Conservation (phyloP, 2,329 filamentous ascomycete genomes). For the Cyanodermella asteris region DNA sequence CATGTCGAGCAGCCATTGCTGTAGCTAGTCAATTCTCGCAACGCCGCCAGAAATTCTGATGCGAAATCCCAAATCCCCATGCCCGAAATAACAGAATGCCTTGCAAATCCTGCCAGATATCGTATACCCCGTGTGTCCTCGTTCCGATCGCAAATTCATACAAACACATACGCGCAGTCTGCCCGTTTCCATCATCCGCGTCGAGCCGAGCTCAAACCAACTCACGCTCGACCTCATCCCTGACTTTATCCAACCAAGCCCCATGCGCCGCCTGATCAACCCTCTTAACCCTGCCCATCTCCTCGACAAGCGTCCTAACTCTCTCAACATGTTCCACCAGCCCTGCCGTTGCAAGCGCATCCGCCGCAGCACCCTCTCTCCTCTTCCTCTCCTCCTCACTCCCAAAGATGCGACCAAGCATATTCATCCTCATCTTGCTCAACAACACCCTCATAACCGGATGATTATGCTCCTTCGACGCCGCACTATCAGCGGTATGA, state of each 20-base stretch:
- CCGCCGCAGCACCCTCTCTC: conserved; percentile 34
- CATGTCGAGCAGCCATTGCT: too few relatives aligned
- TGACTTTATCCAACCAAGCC: conserved; percentile 33
- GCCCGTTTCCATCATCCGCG: too few relatives aligned
- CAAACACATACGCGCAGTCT: too few relatives aligned
- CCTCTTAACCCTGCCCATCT: conserved; percentile 31
- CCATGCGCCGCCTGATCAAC: conserved; percentile 38
- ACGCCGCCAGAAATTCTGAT: too few relatives aligned
- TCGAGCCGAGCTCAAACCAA: too few relatives aligned
- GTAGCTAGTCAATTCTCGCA: too few relatives aligned
- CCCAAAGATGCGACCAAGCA: conserved; percentile 33
- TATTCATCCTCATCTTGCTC: conserved; percentile 19
- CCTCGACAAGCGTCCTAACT: conserved; percentile 36
- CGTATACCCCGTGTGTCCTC: too few relatives aligned
- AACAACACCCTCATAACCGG: conserved; percentile 14
- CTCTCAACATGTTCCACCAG: conserved; percentile 40
- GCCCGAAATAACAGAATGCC: too few relatives aligned
- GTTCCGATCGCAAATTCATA: too few relatives aligned
- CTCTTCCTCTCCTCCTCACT: conserved; percentile 37
- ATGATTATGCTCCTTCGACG: conserved; percentile 4
- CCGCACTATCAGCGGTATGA: conserved; percentile 12
- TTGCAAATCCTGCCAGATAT: too few relatives aligned
- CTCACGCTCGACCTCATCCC: conserved; percentile 6
- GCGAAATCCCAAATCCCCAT: too few relatives aligned
- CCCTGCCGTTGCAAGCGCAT: conserved; percentile 35